Conservation (phyloP, 305 asterid species). For the Fraxinus angustifolia region DNA sequence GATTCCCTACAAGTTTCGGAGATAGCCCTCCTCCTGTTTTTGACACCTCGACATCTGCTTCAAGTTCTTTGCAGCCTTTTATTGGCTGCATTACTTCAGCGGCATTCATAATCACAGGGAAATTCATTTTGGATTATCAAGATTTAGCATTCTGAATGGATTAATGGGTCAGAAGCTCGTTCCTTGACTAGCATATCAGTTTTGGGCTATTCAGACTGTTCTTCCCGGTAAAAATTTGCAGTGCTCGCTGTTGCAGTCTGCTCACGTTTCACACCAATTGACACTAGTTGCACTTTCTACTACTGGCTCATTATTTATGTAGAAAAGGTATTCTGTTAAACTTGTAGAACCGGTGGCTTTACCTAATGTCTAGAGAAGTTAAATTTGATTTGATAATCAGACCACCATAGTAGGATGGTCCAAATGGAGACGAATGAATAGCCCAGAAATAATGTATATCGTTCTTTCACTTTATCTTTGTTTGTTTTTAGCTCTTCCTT, state of each 20-base stretch:
- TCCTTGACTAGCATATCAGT: slow-evolving; percentile 22
- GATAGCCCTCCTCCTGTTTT: slow-evolving; percentile 39
- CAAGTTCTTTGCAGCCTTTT: slow-evolving; percentile 41
- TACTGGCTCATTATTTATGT: slow-evolving; percentile 17
- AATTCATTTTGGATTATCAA: slow-evolving; percentile 15
- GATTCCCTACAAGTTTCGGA: slow-evolving; percentile 39
- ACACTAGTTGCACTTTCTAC: slow-evolving; percentile 17
- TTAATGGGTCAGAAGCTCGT: slow-evolving; percentile 21
- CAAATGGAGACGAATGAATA: slow-evolving; percentile 7
- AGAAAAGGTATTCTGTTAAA: slow-evolving; percentile 13
- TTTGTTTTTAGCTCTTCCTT: neutral
- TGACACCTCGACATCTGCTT: slow-evolving; percentile 35
- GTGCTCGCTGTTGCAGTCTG: slow-evolving; percentile 4
- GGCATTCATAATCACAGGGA: slow-evolving; percentile 34
- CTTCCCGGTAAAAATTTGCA: slow-evolving; percentile 24
- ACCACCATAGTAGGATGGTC: neutral
- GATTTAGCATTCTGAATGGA: slow-evolving; percentile 13
- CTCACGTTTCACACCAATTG: slow-evolving; percentile 4
- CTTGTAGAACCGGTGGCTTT: slow-evolving; percentile 6
- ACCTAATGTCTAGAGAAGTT: slow-evolving; percentile 17
- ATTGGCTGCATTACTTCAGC: slow-evolving; percentile 35
- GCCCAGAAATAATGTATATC: neutral
- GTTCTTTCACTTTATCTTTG: neutral
- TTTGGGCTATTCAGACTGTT: slow-evolving; percentile 38
- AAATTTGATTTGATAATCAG: neutral